Evolutionary conservation across 768 basidiomycete species (phyloP).

Genomic region (Xerocomus brunneocitrinus): DNA sequence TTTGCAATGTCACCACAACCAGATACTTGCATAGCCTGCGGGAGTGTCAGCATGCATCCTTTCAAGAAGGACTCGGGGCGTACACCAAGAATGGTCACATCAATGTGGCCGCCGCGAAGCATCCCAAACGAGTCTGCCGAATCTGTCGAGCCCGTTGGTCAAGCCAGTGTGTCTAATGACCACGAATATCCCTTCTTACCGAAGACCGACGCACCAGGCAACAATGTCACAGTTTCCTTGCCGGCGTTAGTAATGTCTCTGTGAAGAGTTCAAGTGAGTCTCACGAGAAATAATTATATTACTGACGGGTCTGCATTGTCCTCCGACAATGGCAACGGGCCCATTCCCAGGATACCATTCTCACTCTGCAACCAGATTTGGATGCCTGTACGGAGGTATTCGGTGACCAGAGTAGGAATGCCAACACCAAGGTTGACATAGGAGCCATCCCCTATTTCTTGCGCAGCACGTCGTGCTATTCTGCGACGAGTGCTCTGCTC

Average conservation of each 20-base stretch:
- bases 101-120: slow-evolving; percentile 87
- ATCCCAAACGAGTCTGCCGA: slow-evolving; percentile 90
- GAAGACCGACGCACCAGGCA: slow-evolving; percentile 87
- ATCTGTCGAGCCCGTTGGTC: slow-evolving; percentile 34
- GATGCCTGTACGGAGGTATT: slow-evolving; percentile 62
- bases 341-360: slow-evolving; percentile 85
- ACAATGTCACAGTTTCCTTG: slow-evolving; percentile 87
- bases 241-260: slow-evolving; percentile 90
- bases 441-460: slow-evolving; percentile 79
- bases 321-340: slow-evolving; percentile 68
- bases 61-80: too few species aligned
- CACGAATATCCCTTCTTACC: slow-evolving; percentile 40
- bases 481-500: slow-evolving; percentile 55
- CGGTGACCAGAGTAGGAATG: slow-evolving; percentile 85
- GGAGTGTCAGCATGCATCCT: not conserved
- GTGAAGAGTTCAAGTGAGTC: slow-evolving; percentile 29
- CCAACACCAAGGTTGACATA: slow-evolving; percentile 58
- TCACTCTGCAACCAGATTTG: slow-evolving; percentile 84
- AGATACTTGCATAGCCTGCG: slow-evolving; percentile 90
- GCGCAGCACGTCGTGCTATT: slow-evolving; percentile 80
- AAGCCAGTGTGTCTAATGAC: slow-evolving; percentile 32
- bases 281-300: not conserved
- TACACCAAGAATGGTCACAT: too few species aligned
- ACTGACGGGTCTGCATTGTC: slow-evolving; percentile 75
- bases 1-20: slow-evolving; percentile 89